Conservation (phyloP, 1,139 yeast species). For the Pichia sp. region DNA sequence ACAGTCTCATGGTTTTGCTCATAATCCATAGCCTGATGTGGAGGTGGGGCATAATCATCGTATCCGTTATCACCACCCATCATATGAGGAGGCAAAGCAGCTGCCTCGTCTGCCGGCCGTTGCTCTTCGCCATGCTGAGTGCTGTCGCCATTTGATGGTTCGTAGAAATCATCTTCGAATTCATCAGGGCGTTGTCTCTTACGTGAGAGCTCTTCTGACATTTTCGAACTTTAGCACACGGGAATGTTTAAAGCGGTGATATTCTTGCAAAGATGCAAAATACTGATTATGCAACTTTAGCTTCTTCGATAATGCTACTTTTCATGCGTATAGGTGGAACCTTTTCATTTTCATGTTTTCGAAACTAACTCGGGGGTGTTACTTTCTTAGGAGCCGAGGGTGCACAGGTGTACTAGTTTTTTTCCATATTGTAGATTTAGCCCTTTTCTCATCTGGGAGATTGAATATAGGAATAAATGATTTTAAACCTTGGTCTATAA, state of each 20-base stretch:
- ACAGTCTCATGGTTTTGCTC: not conserved
- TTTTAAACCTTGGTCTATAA: not conserved
- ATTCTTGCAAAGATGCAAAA: too few species aligned
- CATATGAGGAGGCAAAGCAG: slow-evolving; percentile 17
- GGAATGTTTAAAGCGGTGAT: not conserved
- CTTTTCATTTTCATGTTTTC: not conserved
- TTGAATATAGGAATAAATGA: too few species aligned
- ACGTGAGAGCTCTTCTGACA: slow-evolving; percentile 28
- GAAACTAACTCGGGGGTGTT: not conserved
- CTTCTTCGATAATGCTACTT: too few species aligned
- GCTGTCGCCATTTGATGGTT: not conserved
- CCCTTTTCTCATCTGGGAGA: too few species aligned
- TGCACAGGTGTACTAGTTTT: not conserved
- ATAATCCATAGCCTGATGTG: slow-evolving; percentile 1
- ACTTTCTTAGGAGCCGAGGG: not conserved
- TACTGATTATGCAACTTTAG: too few species aligned
- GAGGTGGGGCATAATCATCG: slow-evolving; percentile 5
- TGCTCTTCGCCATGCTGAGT: not conserved
- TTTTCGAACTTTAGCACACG: not conserved
- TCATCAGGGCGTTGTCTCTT: slow-evolving; percentile 37
- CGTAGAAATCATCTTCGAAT: slow-evolving; percentile 32
- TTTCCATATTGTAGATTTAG: not conserved
- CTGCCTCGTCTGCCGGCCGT: not conserved
- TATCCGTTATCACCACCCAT: slow-evolving; percentile 6
- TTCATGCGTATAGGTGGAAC: not conserved